phyloP scores from a whole-genome alignment of 192 early-diverging fungal species.

The Paraglomus occultum region DNA sequence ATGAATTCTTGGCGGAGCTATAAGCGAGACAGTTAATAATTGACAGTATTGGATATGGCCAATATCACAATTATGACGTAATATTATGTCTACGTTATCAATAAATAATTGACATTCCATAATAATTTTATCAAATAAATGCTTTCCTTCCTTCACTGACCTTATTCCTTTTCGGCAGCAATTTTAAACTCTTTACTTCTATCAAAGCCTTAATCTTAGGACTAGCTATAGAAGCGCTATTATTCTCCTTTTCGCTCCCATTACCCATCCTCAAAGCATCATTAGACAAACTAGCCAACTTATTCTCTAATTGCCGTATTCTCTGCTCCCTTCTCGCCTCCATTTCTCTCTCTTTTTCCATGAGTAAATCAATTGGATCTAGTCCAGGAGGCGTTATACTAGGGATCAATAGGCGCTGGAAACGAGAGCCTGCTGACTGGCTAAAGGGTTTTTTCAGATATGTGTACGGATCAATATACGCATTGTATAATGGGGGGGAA shows the following conservation, averaged over 20 bases:
- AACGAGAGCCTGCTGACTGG: constrained; percentile 46
- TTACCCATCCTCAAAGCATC: constrained; percentile 42
- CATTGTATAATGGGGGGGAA: constrained; percentile 45
- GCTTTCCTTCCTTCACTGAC: constrained; percentile 32
- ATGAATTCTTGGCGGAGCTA: constrained; percentile 73
- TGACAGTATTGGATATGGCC: background rate
- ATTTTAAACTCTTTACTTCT: constrained; percentile 82
- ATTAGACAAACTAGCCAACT: constrained; percentile 67
- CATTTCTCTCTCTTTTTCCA: constrained; percentile 76
- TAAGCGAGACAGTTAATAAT: background rate
- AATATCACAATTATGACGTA: too few species aligned
- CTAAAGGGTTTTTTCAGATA: constrained; percentile 51
- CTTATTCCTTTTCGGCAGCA: constrained; percentile 76
- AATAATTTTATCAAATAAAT: background rate
- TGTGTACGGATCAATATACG: constrained; percentile 55
- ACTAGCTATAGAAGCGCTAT: constrained; percentile 35
- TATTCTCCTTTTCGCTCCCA: constrained; percentile 34
- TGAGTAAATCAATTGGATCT: constrained; percentile 70
- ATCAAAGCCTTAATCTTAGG: constrained; percentile 76
- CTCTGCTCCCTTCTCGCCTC: constrained; percentile 68
- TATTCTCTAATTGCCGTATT: constrained; percentile 70
- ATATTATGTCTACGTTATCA: too few species aligned
- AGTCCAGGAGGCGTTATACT: constrained; percentile 74
- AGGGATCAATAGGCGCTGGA: constrained; percentile 72
- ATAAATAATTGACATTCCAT: background rate